Evolutionary conservation across 2,329 filamentous ascomycete species (phyloP).

Genomic region (Xylariaceae sp.): DNA sequence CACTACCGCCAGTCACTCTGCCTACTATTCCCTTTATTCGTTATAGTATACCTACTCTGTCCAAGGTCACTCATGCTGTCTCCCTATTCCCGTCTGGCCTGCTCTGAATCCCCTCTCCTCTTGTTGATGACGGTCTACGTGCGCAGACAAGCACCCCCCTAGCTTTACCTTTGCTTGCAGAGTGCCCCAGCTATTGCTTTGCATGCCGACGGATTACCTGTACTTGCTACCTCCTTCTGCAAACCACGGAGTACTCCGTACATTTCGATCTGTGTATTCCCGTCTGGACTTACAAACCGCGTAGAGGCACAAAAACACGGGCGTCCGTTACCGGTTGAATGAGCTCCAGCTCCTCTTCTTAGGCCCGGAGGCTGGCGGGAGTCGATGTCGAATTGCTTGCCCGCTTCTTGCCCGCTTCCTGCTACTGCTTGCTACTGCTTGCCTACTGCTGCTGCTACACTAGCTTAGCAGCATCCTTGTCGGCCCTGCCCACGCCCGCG

Average conservation of each 20-base stretch:
- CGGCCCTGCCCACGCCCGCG: neutral
- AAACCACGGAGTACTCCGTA: no score
- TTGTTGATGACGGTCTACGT: no score
- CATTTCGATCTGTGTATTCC: no score
- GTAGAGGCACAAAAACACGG: no score
- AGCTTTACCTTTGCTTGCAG: no score
- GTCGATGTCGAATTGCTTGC: neutral
- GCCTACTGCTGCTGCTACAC: neutral
- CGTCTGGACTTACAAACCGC: no score
- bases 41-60: conserved; percentile 13
- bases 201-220: no score
- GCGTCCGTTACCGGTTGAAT: neutral
- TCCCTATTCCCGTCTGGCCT: neutral
- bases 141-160: neutral
- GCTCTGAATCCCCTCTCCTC: neutral
- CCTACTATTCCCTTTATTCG: neutral
- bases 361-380: neutral
- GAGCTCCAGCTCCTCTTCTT: neutral
- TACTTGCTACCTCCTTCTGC: no score
- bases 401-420: neutral
- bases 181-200: no score
- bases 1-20: no score
- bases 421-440: neutral
- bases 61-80: conserved; percentile 7
- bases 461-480: neutral